Evolutionary conservation across 176 grass and related monocot species (phyloP), one percentile per base, ranked within the genome.

Genomic region (Neostapfia colusana): DNA sequence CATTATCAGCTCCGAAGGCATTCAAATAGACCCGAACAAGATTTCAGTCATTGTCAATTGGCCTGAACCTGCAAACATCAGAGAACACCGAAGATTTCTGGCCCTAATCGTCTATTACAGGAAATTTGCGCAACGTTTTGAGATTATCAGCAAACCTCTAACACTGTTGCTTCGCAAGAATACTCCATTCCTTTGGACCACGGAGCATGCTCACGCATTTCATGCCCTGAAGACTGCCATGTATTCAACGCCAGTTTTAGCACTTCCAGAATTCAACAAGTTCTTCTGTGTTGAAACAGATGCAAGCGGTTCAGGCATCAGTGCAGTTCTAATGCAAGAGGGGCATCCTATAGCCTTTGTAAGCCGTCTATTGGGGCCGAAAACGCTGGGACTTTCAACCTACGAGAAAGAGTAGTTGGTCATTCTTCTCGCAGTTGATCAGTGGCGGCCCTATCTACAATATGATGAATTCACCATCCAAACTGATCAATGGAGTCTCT

Each of bases 361-460:
- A 0, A 56, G 53, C 6, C 23, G 24, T 2, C 0, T 20, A 0
- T 3, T 56, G 6, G n/a, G 53, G 0, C 3, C 23, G 1, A 56
- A 56, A 24, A 20, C 53, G 2, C 3, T 31, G 3, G 31, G 31
- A 3, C 3, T 31, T 2, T 31, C 31, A 31, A 31, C 31, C 1
- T 42, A 42, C 7, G 40, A 42, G 10, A 42, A 42, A 1, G 40
- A 42, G 1, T 42, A 10, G 7, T 10, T 56, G 18, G 53, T 20
- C 0, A 2, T 56, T 0, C n/a, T 56, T 2, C 0, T 56, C n/a
- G 53, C n/a, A 3, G n/a, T 56, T 2, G 2, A 0, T 0, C 21
- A 56, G 3, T 56, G 53, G 53, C 21, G 23, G 6, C 23, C 53
- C 1, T 56, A 56, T 10, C 18, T 56, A 0, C 53, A 56, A 7